Evolutionary conservation across 495 filamentous ascomycete genomes (phyloP), one percentile per base, ranked within the genome.

Genomic region (Annulohypoxylon stygium): DNA sequence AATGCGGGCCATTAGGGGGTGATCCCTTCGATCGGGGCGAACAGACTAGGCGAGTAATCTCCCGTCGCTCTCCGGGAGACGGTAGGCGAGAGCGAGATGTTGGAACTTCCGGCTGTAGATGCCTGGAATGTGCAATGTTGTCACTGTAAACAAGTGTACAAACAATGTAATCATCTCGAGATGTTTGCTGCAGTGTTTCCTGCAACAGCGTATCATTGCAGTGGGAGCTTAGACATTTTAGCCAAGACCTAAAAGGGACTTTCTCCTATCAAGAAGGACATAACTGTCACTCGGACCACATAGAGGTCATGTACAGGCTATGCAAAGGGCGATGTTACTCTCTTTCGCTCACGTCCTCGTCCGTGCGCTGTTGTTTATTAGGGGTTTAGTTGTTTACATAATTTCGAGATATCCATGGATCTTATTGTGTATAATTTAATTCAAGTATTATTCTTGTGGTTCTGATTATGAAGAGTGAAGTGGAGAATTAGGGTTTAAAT

Each of bases 191-290:
- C 61, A 62, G 25, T 62, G 62, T 67, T 67, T 70, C 67, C 63
- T 70, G 66, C 61, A 62, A 57, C 34, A 59, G 66, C 66, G 71
- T 74, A 74, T 36, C 71, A 74, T 30, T 47, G 61, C 60, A 69
- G 60, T 33, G 20, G 53, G 65, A 74, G 71, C 61, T 65, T 66
- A 61, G 70, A 69, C 70, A 23, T 54, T 47, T 30, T 57, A 33
- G 14, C 33, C 53, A 57, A 37, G 53, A 64, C 39, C 1, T 4
- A 43, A n/a, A 43, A n/a, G 39, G 47, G 34, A 53, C 37, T 57
- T 59, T 48, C n/a, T 23, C 61, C 26, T 54, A 59, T 74, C 66
- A 30, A 45, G 36, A 72, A 58, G 70, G 63, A 45, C 9, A 20
- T 12, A 11, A 37, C 20, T 33, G 41, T 6, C 20, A 73, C 71